These are phyloP conservation scores for Clonostachys solani DNA, from an alignment of 2,329 filamentous ascomycete species.

Conservation along the genomic window DNA sequence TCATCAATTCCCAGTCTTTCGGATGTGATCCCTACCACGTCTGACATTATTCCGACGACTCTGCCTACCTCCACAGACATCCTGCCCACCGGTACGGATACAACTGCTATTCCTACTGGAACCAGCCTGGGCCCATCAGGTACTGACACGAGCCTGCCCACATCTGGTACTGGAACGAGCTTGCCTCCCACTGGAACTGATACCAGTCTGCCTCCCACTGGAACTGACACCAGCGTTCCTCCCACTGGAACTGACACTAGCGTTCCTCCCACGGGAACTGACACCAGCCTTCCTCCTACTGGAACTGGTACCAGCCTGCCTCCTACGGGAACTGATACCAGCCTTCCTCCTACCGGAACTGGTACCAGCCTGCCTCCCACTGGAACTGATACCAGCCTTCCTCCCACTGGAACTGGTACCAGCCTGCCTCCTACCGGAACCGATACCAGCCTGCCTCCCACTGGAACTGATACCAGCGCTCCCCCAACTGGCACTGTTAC, in stretches of 20 bases:
- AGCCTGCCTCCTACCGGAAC: neutral
- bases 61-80: neutral
- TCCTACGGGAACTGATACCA: neutral
- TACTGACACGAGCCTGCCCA: too few relatives aligned
- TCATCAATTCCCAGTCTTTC: too few relatives aligned
- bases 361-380: neutral
- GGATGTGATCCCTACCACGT: too few relatives aligned
- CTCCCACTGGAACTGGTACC: neutral
- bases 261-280: neutral
- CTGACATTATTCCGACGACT: too few relatives aligned
- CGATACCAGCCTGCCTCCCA: neutral
- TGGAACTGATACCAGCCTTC: neutral
- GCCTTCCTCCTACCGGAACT: constrained; percentile 1
- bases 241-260: neutral
- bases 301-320: neutral
- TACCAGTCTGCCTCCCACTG: neutral
- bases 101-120: neutral
- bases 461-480: constrained; percentile 1
- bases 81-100: neutral
- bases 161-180: too few relatives aligned
- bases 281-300: neutral
- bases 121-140: too few relatives aligned
- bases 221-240: neutral
- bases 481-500: neutral
- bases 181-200: neutral